Evolutionary conservation across 192 early-diverging fungal species (phyloP), one percentile per base, ranked within the genome.

Genomic region (Glomus cerebriforme): DNA sequence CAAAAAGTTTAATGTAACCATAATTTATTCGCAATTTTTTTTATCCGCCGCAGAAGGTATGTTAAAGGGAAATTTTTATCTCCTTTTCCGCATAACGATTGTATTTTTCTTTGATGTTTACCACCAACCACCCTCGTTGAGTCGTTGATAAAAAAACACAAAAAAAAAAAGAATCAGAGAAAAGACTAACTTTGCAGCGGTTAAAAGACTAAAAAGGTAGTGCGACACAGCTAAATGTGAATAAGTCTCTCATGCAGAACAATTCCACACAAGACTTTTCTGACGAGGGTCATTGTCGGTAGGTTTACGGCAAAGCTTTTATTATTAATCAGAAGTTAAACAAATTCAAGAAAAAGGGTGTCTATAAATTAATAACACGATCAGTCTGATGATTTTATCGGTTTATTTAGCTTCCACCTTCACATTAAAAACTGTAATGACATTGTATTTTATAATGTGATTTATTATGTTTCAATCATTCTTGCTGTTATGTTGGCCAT

Each of bases 121-220:
- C 63, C 63, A 65, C 63, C 63, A 65, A 65, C 59, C 27, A 65
- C 27, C 26, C 31, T 65, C 63, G 63, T 65, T 65, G 15, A 65
- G 10, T 17, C 3, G 29, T 32, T 65, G 62, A 3, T n/a, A 24
- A 60, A 64, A 31, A 64, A 60, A 60, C n/a, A 26, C 59, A 60
- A 64, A 64, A 31, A 64, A 64, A 31, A 64, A 31, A 64, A 15
- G 31, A 10, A 24, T 13, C 12, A 29, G 31, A 64, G 29, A 64
- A 64, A 64, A 7, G 27, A 64, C 12, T 31, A 31, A 32, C 7
- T 5, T 31, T 64, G 29, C 19, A 64, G 27, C 63, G 12, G 13
- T 15, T 17, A 32, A 31, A 27, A 65, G 13, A 15, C n/a, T n/a
- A 31, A 5, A 65, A 64, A 27, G 17, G 17, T 49, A 54, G 49